Evolutionary conservation across 176 grass and related monocot genomes (phyloP), one percentile per base, ranked within the genome.

Genomic region (Triticum urartu): DNA sequence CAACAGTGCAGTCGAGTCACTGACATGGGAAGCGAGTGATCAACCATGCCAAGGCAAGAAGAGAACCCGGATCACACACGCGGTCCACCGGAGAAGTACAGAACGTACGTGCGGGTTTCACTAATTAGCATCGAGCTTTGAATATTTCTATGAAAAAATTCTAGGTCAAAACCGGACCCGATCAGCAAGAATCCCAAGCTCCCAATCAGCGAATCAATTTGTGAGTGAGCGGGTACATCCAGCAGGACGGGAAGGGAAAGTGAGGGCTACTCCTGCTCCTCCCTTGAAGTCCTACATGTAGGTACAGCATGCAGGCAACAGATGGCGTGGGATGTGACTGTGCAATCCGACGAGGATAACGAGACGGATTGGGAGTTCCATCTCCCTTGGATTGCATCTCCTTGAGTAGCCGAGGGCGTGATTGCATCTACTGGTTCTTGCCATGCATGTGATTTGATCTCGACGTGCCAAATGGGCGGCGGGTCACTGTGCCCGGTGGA

Each of bases 261-360:
- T 26, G 73, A 73, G 7, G 34, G 28, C 21, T n/a, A 24, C 28
- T 52, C 43, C 72, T 75, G 28, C 79, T 56, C 45, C 45, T 22
- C 30, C 30, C 30, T 56, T 2, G 38, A 80, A 21, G 77, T 72
- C 66, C 66, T 59, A 61, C 67, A 60, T 83, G 21, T 32, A 45
- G 5, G 28, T 81, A 74, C 69, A 54, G n/a, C 45, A 59, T 82
- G 62, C 82, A 47, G 71, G 70, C 50, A 42, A 63, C 45, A 17
- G 9, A 43, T 70, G 68, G 35, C 17, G 34, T 64, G 83, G 71
- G 87, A 88, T 64, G 74, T 78, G 80, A 88, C 74, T 50, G 20
- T 78, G 64, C 64, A 79, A 70, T 78, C 80, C 33, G 39, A 83
- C 73, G 20, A 71, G 64, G 73, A 78, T 71, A 78, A 36, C 80